These are phyloP conservation scores for Tilletiaria anomala DNA, from an alignment of 1,284 basidiomycete genomes.

Conservation along the genomic window DNA sequence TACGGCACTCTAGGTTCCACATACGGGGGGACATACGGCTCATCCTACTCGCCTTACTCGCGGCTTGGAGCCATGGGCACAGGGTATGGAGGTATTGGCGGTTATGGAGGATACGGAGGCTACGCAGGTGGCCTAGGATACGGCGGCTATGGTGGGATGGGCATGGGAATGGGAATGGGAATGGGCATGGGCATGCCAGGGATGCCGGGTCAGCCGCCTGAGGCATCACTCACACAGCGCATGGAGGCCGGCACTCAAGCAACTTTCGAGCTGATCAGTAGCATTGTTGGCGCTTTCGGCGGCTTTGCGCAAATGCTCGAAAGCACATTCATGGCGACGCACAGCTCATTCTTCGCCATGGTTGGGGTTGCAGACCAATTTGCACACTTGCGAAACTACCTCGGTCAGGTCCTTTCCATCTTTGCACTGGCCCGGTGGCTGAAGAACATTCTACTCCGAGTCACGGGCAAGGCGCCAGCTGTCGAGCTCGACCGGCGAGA, in stretches of 20 bases:
- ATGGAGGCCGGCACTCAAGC: constrained; percentile 78
- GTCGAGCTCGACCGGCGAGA: constrained; percentile 28
- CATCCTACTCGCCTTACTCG: constrained; percentile 33
- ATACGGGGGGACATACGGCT: constrained; percentile 13
- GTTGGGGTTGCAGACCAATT: constrained; percentile 95
- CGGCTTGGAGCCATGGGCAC: constrained; percentile 14
- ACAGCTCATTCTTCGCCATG: constrained; percentile 97
- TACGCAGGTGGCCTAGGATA: constrained; percentile 20
- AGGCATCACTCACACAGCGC: constrained; percentile 59
- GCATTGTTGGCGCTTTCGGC: constrained; percentile 86
- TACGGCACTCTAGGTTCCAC: constrained; percentile 30
- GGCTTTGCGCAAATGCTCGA: constrained; percentile 97
- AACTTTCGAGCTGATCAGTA: constrained; percentile 83
- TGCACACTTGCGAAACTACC: constrained; percentile 71
- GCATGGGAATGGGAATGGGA: constrained; percentile 13
- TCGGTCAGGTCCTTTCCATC: constrained; percentile 75
- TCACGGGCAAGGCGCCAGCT: constrained; percentile 23
- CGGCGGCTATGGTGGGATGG: constrained; percentile 19
- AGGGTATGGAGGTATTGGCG: constrained; percentile 6
- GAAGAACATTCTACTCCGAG: constrained; percentile 41
- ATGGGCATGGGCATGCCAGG: constrained; percentile 26
- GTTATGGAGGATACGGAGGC: constrained; percentile 10
- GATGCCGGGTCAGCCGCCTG: constrained; percentile 23
- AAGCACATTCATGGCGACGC: constrained; percentile 95
- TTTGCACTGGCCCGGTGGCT: constrained; percentile 78